Base-by-base conservation (phyloP, 306 rosid genomes). In the Comarum palustre region DNA sequence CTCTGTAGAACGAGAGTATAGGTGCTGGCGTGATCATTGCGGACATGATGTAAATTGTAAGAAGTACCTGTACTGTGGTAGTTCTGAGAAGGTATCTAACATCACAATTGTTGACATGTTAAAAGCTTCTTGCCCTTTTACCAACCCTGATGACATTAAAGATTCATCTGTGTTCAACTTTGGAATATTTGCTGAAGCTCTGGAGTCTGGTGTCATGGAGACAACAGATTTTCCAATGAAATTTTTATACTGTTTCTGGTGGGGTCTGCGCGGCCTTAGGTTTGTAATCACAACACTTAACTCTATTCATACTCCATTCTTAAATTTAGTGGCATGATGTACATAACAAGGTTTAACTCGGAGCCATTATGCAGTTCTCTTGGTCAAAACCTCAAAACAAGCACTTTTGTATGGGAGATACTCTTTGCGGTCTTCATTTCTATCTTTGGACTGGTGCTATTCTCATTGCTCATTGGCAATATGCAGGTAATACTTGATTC, bases 251-350 rank as follows among this genome's bases (percentile, higher is more conserved):
- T 91, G 94, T 81, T 93, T 93, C 69, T 93, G 98, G 96, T 93
- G 98, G 98, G 98, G 97, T 78, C 82, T 93, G 61, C 88, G 94
- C 73, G 80, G 73, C 83, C 78, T 94, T 22, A 85, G 98, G 97
- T 94, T 42, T 11, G 87, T 71, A 46, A 38, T 58, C 51, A 25
- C 39, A 24, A 22, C 19, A 0, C 63, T 9, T 9, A 43, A 38
- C 55, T 66, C 51, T 38, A 17, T 57, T 38, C 34, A 34, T 73
- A 47, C 17, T 63, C 16, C 19, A 64, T n/a, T 63, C 9, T 17
- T 8, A 64, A 24, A 2, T 8, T 16, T 4, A 38, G 51, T 42
- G n/a, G 42, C 32, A 38, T 65, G 27, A 20, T 39, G 27, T 20
- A 5, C 29, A 13, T 42, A 6, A 16, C 55, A 0, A 47, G 13